Evolutionary conservation across 805 yeast genomes (phyloP).

Genomic region (Saccharomycopsis guyanensis): DNA sequence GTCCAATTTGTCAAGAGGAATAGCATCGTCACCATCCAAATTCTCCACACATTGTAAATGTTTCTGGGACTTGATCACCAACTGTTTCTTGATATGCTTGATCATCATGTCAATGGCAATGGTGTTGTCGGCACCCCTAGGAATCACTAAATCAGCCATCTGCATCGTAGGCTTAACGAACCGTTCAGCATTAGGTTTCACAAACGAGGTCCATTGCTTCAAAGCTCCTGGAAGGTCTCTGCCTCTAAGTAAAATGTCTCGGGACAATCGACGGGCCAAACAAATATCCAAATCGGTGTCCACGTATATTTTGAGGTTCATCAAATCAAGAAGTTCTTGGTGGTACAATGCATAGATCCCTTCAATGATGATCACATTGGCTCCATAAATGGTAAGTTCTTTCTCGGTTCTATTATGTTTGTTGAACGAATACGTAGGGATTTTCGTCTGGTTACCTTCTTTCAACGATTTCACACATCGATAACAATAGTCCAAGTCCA

Average conservation of each 20-base stretch:
- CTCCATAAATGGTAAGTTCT: slow-evolving; percentile 78
- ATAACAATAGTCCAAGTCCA: slow-evolving; percentile 68
- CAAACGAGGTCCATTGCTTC: slow-evolving; percentile 84
- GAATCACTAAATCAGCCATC: slow-evolving; percentile 82
- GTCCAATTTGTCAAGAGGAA: slow-evolving; percentile 40
- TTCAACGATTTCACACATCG: slow-evolving; percentile 59
- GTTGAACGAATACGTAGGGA: slow-evolving; percentile 66
- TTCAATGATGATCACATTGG: slow-evolving; percentile 86
- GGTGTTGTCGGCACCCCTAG: slow-evolving; percentile 65
- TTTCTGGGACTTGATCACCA: slow-evolving; percentile 51
- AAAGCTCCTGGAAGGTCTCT: slow-evolving; percentile 77
- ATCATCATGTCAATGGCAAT: slow-evolving; percentile 77
- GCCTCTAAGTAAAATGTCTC: slow-evolving; percentile 84
- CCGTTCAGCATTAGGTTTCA: slow-evolving; percentile 83
- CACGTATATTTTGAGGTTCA: slow-evolving; percentile 84
- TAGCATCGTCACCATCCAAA: slow-evolving; percentile 27
- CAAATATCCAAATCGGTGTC: slow-evolving; percentile 94
- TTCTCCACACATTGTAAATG: slow-evolving; percentile 61
- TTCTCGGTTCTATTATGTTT: slow-evolving; percentile 57
- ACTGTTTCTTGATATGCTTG: slow-evolving; percentile 68
- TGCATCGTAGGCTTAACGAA: slow-evolving; percentile 69
- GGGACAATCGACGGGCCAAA: slow-evolving; percentile 74
- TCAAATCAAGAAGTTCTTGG: slow-evolving; percentile 55
- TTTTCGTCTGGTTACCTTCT: slow-evolving; percentile 56
- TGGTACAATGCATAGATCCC: slow-evolving; percentile 83